These are phyloP conservation scores for Penicillium bovifimosum DNA, from an alignment of 495 filamentous ascomycete genomes.

Conservation along the genomic window DNA sequence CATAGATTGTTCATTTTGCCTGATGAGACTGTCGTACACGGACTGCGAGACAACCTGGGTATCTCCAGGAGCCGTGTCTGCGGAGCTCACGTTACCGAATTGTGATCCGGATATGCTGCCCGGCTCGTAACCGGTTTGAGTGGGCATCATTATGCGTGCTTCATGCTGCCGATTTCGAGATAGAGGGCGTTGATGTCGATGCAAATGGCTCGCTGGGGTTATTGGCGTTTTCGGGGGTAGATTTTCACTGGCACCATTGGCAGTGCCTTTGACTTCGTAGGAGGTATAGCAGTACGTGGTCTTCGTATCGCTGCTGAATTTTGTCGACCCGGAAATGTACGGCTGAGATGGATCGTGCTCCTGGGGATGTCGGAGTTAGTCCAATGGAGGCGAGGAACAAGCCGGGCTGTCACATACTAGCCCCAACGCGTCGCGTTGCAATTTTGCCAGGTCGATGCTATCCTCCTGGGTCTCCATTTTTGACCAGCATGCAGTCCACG, in stretches of 20 bases:
- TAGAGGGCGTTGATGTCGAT: background rate
- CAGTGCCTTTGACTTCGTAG: background rate
- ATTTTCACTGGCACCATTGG: constrained; percentile 6
- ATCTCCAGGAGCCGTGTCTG: constrained; percentile 35
- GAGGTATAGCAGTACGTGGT: background rate
- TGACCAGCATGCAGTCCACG: background rate
- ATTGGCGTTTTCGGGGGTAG: constrained; percentile 5
- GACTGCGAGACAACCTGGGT: constrained; percentile 52
- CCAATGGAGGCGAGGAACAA: constrained; percentile 26
- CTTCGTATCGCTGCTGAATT: constrained; percentile 6
- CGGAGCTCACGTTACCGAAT: constrained; percentile 30
- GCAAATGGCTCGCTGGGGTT: constrained; percentile 2
- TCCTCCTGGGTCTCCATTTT: constrained; percentile 42
- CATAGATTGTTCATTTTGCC: constrained; percentile 31
- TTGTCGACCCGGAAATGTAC: constrained; percentile 6
- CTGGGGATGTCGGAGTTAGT: constrained; percentile 28
- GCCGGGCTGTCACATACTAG: constrained; percentile 35
- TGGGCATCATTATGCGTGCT: constrained; percentile 4
- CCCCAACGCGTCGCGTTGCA: constrained; percentile 48
- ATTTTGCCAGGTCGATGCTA: constrained; percentile 43
- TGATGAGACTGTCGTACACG: constrained; percentile 44
- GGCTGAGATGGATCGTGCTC: constrained; percentile 31
- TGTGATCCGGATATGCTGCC: constrained; percentile 6
- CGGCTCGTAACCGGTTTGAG: constrained; percentile 2
- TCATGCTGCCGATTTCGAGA: constrained; percentile 18